Base-by-base conservation (phyloP, 495 filamentous ascomycete species). In the Trichoderma asperelloides region DNA sequence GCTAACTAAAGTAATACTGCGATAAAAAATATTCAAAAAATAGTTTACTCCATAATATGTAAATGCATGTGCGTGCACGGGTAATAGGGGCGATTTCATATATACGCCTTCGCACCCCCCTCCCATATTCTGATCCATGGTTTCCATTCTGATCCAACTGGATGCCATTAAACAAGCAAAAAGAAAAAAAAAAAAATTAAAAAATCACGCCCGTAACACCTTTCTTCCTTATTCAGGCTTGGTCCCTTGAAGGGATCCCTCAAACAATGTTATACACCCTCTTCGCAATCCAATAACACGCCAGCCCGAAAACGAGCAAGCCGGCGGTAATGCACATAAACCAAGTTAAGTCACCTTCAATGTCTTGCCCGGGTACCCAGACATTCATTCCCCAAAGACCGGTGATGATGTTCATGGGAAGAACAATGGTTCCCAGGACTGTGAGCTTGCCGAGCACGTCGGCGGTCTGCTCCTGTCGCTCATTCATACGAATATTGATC, bases 331-430 rank as follows among this genome's bases (percentile, higher is more conserved):
- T 94, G 77, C 76, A 77, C 67, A 73, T 80, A 72, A 87, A 88
- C 85, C 85, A 88, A 27, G 70, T 78, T 45, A 87, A 72, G 68
- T 84, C 77, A 2, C 77, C 78, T 66, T 83, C 83, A 30, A 71
- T 70, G 39, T 90, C 88, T 74, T 97, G 94, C 2, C 93, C 92
- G 0, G 95, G 95, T 0, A 98, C 94, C 78, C 90, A 89, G 9
- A 96, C 92, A 80, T 98, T 98, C 95, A 98, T 98, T 41, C 95
- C 95, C 90, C 95, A 98, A 76, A 98, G 89, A 70, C 95, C 96
- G 30, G 95, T 97, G 70, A 98, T 91, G 77, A 98, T 93, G 73
- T 98, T 98, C 88, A 98, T 93, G 23, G 95, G 95, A 66, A 98
- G 84, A 6, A 98, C 92, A 70, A 98, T 98, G 11, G 95, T 98